Evolutionary conservation across 768 basidiomycete genomes (phyloP).

Genomic region (Leccinum variicolor): DNA sequence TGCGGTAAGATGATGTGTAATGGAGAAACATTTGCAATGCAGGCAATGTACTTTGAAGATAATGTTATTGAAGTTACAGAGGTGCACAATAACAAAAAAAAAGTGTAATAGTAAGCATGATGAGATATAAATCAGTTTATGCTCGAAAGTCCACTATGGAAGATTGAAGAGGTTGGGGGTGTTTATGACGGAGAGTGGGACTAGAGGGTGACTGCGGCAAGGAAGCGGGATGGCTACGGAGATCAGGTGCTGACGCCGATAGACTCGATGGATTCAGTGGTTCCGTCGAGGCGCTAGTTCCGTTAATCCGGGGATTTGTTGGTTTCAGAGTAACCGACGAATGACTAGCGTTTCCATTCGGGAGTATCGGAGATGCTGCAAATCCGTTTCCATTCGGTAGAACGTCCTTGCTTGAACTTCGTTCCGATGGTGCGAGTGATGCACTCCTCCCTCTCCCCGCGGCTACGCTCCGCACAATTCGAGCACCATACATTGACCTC

Average conservation of each 20-base stretch:
- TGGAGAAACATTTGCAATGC: constrained; percentile 3
- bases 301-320: constrained; percentile 11
- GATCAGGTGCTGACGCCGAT: constrained; percentile 27
- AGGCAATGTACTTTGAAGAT: not conserved
- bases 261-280: constrained; percentile 11
- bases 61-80: constrained; percentile 22
- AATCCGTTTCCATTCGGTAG: constrained; percentile 12
- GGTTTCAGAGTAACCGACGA: constrained; percentile 22
- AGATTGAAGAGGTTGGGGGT: constrained; percentile 10
- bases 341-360: constrained; percentile 23
- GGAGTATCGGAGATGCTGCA: constrained; percentile 8
- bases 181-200: constrained; percentile 8
- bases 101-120: constrained; percentile 11
- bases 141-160: constrained; percentile 23
- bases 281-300: constrained; percentile 3
- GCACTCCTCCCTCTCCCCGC: constrained; percentile 42
- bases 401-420: constrained; percentile 15
- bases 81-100: constrained; percentile 18
- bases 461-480: constrained; percentile 57
- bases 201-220: constrained; percentile 11
- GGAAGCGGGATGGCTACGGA: constrained; percentile 15
- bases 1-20: not conserved
- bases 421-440: constrained; percentile 33
- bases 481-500: constrained; percentile 35
- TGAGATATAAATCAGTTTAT: constrained; percentile 23